Base-by-base conservation (phyloP, 164 flowering plant species). In the Macadamia integrifolia region DNA sequence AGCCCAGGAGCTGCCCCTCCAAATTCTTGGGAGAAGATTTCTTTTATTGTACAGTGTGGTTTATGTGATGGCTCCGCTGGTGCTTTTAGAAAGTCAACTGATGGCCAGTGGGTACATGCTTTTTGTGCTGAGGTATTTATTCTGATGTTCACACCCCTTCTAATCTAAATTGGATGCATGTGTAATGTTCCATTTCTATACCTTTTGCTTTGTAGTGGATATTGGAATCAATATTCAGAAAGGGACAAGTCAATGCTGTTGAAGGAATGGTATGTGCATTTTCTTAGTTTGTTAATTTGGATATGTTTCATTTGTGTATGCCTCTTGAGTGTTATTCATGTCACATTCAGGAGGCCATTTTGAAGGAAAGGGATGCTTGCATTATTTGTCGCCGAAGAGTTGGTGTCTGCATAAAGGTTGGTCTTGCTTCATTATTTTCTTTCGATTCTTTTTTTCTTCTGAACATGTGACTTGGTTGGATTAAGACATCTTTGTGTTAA, bases 21-120 rank as follows among this genome's bases (percentile, higher is more conserved):
- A 49, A 80, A 77, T 78, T 76, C 76, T 58, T 78, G 80, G 77
- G 93, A 87, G 62, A 87, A 78, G 76, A 79, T 81, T 56, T 57
- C 52, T 70, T 75, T 74, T 75, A 74, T 69, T 76, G 83, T 81
- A 35, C 87, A 91, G 72, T 93, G 99, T 81, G 80, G 82, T 69
- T 78, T 90, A 73, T 95, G 99, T 82, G 91, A 93, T 71, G 90
- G 89, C 32, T 76, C 80, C 69, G 79, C 81, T 69, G 98, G 99
- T 74, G 99, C 98, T 65, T 90, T 95, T 77, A 88, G 98, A 67
- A 90, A 87, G 82, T 77, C 97, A 57, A 75, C 77, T 50, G 86
- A 81, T 82, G 91, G 89, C 46, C 88, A 83, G 66, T 95, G 99
- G 99, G 81, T 92, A 60, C 99, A 95, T 81, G 94, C 97, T 69